A percentile compares a stretch with the other conserved stretches of the same genome.
phyloP scores from a whole-genome alignment of 768 basidiomycete species.

The Udeniomyces megalosporus region DNA sequence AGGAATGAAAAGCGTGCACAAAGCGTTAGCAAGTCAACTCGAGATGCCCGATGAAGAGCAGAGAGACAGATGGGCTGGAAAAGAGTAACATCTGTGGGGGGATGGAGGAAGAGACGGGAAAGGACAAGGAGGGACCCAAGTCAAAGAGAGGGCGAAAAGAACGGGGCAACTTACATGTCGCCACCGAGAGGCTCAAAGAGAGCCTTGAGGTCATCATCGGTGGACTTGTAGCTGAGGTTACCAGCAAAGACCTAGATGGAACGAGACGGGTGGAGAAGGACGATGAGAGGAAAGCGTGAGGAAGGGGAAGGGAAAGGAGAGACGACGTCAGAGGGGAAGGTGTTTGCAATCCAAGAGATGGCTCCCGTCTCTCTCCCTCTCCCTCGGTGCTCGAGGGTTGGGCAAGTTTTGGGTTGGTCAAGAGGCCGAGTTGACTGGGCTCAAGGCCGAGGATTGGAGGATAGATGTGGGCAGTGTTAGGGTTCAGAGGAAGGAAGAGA shows the following conservation, averaged over 20 bases:
- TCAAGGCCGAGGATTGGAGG: no score
- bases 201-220: slow-evolving; percentile 85
- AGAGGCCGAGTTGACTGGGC: background rate
- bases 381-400: background rate
- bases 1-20: no score
- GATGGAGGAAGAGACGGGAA: background rate
- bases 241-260: slow-evolving; percentile 66
- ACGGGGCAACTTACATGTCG: slow-evolving; percentile 63
- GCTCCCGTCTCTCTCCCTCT: background rate
- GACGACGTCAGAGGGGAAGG: background rate
- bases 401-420: background rate
- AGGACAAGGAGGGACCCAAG: no score
- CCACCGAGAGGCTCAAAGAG: slow-evolving; percentile 75
- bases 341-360: no score
- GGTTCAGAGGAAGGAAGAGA: background rate
- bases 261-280: background rate
- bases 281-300: no score
- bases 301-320: background rate
- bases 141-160: background rate
- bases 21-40: no score
- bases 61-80: background rate
- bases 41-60: no score
- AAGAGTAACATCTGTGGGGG: background rate
- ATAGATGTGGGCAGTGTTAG: no score
- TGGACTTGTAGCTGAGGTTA: slow-evolving; percentile 85